Evolutionary conservation across 2,329 filamentous ascomycete genomes (phyloP).

Genomic region (Basipetospora sp.): DNA sequence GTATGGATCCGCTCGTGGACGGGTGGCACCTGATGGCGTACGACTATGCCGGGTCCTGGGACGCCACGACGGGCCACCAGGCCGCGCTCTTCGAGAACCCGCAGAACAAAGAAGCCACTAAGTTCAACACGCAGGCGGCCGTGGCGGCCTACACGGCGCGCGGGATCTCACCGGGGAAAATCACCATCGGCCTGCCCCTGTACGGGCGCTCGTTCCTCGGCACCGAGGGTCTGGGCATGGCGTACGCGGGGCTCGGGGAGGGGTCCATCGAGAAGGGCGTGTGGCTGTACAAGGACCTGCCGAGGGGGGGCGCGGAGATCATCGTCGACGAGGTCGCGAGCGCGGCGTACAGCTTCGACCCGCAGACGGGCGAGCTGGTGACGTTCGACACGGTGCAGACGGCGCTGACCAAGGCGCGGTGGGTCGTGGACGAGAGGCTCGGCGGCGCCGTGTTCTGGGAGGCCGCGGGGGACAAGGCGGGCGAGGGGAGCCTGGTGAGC

Average conservation of each 20-base stretch:
- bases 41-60: constrained; percentile 58
- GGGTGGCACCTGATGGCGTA: constrained; percentile 54
- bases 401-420: constrained; percentile 46
- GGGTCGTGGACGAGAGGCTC: constrained; percentile 43
- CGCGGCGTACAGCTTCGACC: constrained; percentile 61
- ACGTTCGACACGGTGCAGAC: constrained; percentile 52
- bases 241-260: constrained; percentile 46
- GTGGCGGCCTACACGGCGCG: constrained; percentile 40
- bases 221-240: constrained; percentile 50
- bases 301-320: constrained; percentile 42
- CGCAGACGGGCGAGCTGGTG: constrained; percentile 43
- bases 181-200: constrained; percentile 62
- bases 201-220: constrained; percentile 63
- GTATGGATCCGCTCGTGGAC: constrained; percentile 43
- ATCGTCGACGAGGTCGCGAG: constrained; percentile 40
- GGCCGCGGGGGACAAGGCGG: constrained; percentile 48
- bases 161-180: constrained; percentile 46
- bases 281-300: constrained; percentile 61
- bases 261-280: constrained; percentile 46
- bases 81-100: constrained; percentile 49
- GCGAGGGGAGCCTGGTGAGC: constrained; percentile 41
- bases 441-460: constrained; percentile 82
- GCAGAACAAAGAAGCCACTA: constrained; percentile 41
- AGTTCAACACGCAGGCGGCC: constrained; percentile 53
- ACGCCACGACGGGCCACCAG: constrained; percentile 47